Evolutionary conservation across 306 rosid species (phyloP).

Genomic region (Elaeagnus macrophylla): DNA sequence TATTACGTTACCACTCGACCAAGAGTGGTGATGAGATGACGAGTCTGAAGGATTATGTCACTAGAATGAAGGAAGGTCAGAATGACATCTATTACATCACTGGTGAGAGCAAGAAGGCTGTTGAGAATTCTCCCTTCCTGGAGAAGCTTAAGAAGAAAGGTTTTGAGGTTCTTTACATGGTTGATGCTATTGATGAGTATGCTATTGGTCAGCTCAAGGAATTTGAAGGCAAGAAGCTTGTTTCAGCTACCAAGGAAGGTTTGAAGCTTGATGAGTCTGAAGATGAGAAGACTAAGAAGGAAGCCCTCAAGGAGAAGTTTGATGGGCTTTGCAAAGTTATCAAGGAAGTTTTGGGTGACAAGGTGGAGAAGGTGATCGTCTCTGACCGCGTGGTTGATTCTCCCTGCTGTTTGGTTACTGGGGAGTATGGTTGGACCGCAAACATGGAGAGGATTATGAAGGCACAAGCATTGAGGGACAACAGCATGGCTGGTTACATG

Average conservation of each 20-base stretch:
- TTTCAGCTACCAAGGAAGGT: conserved; percentile 93
- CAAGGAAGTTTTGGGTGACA: conserved; percentile 89
- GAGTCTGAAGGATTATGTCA: conserved; percentile 83
- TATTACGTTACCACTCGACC: conserved; percentile 78
- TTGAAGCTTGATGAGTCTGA: conserved; percentile 75
- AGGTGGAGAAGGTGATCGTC: conserved; percentile 80
- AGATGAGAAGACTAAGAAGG: conserved; percentile 61
- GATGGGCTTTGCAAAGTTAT: conserved; percentile 82
- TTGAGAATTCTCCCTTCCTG: conserved; percentile 87
- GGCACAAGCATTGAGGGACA: conserved; percentile 89
- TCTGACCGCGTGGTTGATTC: conserved; percentile 90
- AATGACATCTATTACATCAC: conserved; percentile 75
- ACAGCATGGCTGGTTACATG: conserved; percentile 93
- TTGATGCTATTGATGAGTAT: conserved; percentile 89
- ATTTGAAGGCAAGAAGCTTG: conserved; percentile 82
- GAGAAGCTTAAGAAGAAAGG: conserved; percentile 92
- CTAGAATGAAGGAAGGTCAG: conserved; percentile 98
- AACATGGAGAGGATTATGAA: conserved; percentile 98
- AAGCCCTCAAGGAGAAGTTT: conserved; percentile 60
- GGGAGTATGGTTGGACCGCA: conserved; percentile 94
- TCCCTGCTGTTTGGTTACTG: conserved; percentile 91
- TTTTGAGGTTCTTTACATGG: conserved; percentile 71
- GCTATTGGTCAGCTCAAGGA: conserved; percentile 91
- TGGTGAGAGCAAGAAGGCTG: conserved; percentile 90
- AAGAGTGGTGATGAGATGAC: conserved; percentile 91